Base-by-base conservation (phyloP, 2,329 filamentous ascomycete species). In the Tetracladium maxilliforme region DNA sequence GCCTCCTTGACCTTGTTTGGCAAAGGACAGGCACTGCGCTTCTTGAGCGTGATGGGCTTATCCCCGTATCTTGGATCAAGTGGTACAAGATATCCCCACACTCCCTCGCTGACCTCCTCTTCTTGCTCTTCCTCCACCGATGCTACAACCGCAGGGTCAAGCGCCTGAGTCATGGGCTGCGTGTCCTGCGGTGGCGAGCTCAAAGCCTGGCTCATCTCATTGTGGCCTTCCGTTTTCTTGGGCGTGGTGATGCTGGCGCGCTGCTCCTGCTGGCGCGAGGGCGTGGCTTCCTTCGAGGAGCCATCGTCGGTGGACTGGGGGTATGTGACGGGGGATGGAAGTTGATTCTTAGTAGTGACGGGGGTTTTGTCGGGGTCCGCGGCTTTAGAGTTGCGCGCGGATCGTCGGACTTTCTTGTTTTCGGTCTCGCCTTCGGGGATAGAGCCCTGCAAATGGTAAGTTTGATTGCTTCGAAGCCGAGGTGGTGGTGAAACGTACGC, bases 1-100 rank as follows among this genome's bases (percentile, higher is more conserved):
- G 56, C 41, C 5, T 42, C 42, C 9, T 52, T 45, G 12, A 61
- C 45, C 1, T 54, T 47, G 7, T 62, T 54, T 7, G 74, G 58
- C 10, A 68, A 48, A 1, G 76, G 70, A 44, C 84, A 93, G 18
- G 68, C 63, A 30, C 63, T 66, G 28, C 86, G 67, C 41, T 71
- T 82, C 50, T 69, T 77, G 47, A 98, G 49, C 6, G 92, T 79
- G 52, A 92, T 49, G 5, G 64, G 51, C 48, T 78, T 54, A n/a
- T n/a, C n/a, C 51, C 71, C 75, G 27, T 76, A 72, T 34, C 67
- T 69, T 26, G 67, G 64, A 42, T 87, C 75, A 14, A 93, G 56
- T 3, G 87, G 83, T 27, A 93, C 70, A 5, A 98, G 60, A 42
- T 95, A 98, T 9, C 92, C 92, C 90, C 90, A 98, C 2, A 95